These are phyloP conservation scores for Parmelia sp. DNA, from an alignment of 495 filamentous ascomycete genomes.

Conservation along the genomic window DNA sequence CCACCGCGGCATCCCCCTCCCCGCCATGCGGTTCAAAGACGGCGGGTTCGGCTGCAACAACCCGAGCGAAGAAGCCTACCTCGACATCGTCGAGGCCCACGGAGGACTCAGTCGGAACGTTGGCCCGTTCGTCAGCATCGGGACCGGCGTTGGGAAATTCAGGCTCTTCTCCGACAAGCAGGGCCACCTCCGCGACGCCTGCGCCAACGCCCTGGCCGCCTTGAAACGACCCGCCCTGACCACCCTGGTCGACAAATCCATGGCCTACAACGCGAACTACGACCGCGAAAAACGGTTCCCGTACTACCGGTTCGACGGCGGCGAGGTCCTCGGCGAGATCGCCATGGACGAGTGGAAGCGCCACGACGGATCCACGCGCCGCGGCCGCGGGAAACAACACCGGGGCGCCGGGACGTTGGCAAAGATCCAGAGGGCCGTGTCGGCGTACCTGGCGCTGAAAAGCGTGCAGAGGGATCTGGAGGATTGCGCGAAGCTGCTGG, in stretches of 20 bases:
- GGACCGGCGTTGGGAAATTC: conserved; percentile 2
- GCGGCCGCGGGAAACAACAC: not conserved
- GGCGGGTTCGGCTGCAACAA: conserved; percentile 27
- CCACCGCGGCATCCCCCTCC: not conserved
- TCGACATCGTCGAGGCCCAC: conserved; percentile 10
- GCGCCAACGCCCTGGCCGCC: not conserved
- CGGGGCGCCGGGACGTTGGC: not conserved
- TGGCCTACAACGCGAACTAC: not conserved
- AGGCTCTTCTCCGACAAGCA: not conserved
- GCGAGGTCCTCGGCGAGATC: conserved; percentile 2
- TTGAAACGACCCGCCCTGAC: not conserved
- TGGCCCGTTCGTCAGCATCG: conserved; percentile 8
- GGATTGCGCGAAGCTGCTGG: not conserved
- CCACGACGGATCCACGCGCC: not conserved
- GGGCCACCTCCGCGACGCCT: not conserved
- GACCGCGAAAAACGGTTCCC: not conserved
- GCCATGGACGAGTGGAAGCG: conserved; percentile 12
- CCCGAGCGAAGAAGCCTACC: conserved; percentile 21
- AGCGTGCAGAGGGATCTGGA: not conserved
- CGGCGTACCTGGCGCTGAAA: not conserved
- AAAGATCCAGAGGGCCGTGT: not conserved
- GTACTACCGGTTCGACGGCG: conserved; percentile 16
- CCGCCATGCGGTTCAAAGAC: conserved; percentile 21
- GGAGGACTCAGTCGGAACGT: not conserved
- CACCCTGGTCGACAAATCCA: not conserved